Evolutionary conservation across 129 eudicot species (phyloP).

Genomic region (Arctium minus): DNA sequence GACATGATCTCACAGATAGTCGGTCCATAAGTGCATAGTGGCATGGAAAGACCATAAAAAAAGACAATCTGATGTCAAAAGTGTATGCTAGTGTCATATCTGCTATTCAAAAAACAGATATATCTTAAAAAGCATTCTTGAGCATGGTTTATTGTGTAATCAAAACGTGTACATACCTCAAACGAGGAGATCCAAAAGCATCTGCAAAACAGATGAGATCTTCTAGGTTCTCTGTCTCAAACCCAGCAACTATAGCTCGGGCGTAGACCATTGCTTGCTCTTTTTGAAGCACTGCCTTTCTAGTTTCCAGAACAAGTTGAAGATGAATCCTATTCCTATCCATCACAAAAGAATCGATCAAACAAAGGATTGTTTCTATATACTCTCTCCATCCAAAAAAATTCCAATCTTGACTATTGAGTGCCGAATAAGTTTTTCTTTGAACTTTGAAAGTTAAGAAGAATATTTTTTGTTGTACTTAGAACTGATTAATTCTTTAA

Average conservation of each 20-base stretch:
- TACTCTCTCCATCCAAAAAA: background rate
- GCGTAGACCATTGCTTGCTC: constrained; percentile 97
- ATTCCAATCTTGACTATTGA: background rate
- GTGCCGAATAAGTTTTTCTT: background rate
- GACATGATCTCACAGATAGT: background rate
- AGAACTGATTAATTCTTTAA: too few relatives aligned
- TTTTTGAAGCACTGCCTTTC: constrained; percentile 68
- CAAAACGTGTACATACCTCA: constrained; percentile 46
- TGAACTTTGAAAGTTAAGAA: background rate
- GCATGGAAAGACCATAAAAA: background rate
- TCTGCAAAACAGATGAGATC: constrained; percentile 71
- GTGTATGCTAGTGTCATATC: background rate
- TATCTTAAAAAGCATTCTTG: background rate
- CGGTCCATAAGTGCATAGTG: background rate
- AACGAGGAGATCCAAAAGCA: constrained; percentile 84
- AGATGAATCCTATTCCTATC: constrained; percentile 68
- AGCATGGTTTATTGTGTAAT: background rate
- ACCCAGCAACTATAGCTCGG: constrained; percentile 85
- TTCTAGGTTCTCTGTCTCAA: constrained; percentile 54
- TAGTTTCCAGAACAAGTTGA: constrained; percentile 71
- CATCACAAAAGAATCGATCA: background rate
- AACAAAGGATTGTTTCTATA: background rate
- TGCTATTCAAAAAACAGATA: background rate
- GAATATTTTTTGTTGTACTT: background rate
- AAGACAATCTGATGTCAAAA: background rate